These are phyloP conservation scores for Zygosaccharomyces bisporus DNA, from an alignment of 805 yeast species.

Conservation along the genomic window DNA sequence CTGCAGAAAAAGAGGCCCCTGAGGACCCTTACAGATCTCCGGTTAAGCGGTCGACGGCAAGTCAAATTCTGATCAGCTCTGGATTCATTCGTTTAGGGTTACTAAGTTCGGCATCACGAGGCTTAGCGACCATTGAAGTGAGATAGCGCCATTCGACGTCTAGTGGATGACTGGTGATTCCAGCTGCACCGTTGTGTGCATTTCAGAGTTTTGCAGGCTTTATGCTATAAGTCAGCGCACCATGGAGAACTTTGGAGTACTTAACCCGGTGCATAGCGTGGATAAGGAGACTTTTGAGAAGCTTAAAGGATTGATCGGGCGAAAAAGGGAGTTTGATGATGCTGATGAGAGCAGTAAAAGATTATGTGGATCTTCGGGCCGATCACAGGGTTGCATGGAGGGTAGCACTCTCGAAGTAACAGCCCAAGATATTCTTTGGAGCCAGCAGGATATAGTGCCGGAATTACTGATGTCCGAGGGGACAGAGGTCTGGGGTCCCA, in stretches of 20 bases:
- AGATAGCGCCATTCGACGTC: neutral
- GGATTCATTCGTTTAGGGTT: neutral
- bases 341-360: constrained; percentile 3
- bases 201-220: constrained; percentile 11
- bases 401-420: constrained; percentile 10
- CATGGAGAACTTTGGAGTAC: constrained; percentile 10
- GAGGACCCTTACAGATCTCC: neutral
- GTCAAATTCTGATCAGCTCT: neutral
- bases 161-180: constrained; percentile 1
- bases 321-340: neutral
- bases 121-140: neutral
- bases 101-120: neutral
- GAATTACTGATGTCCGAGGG: constrained; percentile 13
- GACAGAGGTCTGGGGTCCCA: neutral
- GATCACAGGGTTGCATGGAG: constrained; percentile 8
- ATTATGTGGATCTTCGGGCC: neutral
- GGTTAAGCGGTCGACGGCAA: neutral
- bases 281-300: constrained; percentile 9
- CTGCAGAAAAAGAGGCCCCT: neutral
- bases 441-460: constrained; percentile 1
- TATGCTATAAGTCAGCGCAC: constrained; percentile 7
- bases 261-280: constrained; percentile 11
- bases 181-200: constrained; percentile 8
- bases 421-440: constrained; percentile 5
- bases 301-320: neutral